Base-by-base conservation (phyloP, 139 green algal genomes). In the Diplosphaera chodatii region DNA sequence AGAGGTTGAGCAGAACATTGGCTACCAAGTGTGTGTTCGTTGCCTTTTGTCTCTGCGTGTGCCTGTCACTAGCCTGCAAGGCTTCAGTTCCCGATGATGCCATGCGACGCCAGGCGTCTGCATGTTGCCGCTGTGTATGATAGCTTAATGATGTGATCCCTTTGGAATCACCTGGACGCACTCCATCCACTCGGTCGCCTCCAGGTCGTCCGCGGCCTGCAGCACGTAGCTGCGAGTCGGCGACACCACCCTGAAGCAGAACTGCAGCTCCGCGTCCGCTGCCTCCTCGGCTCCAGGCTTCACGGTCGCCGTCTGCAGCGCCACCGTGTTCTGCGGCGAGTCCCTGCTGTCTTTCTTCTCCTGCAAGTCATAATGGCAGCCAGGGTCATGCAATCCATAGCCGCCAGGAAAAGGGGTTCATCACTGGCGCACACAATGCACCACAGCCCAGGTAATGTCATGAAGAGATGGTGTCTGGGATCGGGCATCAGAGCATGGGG, bases 231-330 rank as follows among this genome's bases (percentile, higher is more conserved):
- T 87, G 69, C 86, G 88, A 18, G 84, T 76, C 8, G 90, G 88
- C 63, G 78, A 89, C 1, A 97, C 81, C 34, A 97, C 83, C 33
- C 91, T 71, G 84, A 97, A 97, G 77, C 84, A 89, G 72, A 88
- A 89, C 66, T 83, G 78, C 18, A 92, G 64, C 32, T 48, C 63
- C 25, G 68, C 64, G 33, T 74, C 34, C 30, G 77, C 64, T 70
- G 71, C 64, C 32, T 93, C 86, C 62, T 96, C 89, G 23, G 87
- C 85, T 32, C 91, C 86, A 64, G 86, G 73, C 81, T 97, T 97
- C 66, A 97, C 82, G 32, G 91, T 96, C 55, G 74, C 82, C 28
- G 90, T 96, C 32, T 97, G 83, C 65, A 97, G 83, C 63, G 88
- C 84, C n/a, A 94, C 80, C 20, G 88, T 91, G 62, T 92, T 87